Base-by-base conservation (phyloP, 331 rosid genomes). In the Malus hybrid region DNA sequence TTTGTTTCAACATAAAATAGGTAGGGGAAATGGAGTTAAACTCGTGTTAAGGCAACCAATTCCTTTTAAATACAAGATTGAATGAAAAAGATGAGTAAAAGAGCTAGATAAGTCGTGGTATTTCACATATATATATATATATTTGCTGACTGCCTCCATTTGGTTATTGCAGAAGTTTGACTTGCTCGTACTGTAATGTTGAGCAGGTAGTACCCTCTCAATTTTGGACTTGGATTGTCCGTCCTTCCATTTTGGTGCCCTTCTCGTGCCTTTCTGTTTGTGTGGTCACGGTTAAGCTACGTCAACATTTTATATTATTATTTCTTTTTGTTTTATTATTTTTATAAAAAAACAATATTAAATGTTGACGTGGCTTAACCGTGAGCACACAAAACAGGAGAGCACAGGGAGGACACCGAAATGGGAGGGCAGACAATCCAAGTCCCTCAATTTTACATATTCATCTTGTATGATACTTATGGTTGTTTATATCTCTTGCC, bases 151-250 rank as follows among this genome's bases (percentile, higher is more conserved):
- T 71, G 61, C 68, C 66, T 75, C 44, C 74, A 81, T 76, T 80
- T 73, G 72, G 34, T 80, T 75, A 64, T 88, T 83, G 89, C 97
- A 95, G 99, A 86, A 79, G 70, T 58, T 84, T 93, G 86, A 88
- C 81, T n/a, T 95, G 99, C 87, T 61, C 88, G 80, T 92, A 90
- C 85, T 95, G 99, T 84, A 79, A 82, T 71, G 86, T 84, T 80
- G 99, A 92, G 84, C 99, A 86, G 99, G 99, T 95, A 85, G 61
- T 52, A 71, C 36, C 16, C 30, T 70, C 57, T 76, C 24, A 24
- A 24, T 24, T 24, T 24, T 24, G 24, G 24, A 24, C 24, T 24
- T 24, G 24, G 24, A 24, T 24, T 24, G 24, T 24, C 24, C 24
- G 24, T 1, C 24, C 24, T 24, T 24, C 24, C 24, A 24, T 24